phyloP scores from a whole-genome alignment of 306 rosid species.

The Malus domestica region DNA sequence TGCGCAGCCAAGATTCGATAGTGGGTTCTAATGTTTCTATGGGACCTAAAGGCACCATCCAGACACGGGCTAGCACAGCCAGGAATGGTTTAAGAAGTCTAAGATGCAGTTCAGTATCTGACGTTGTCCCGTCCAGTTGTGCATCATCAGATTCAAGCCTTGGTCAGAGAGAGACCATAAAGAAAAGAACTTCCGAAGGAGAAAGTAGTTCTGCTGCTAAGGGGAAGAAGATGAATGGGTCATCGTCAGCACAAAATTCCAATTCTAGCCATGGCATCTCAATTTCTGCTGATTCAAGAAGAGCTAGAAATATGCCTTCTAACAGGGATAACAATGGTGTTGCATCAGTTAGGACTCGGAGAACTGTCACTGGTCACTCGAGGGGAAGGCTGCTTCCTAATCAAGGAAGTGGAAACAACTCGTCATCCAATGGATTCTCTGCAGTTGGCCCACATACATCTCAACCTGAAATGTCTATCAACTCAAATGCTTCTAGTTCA shows the following conservation, averaged over 20 bases:
- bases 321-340: conserved; percentile 37
- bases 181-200: conserved; percentile 66
- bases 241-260: conserved; percentile 41
- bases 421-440: conserved; percentile 29
- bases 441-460: conserved; percentile 35
- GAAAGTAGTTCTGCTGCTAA: conserved; percentile 67
- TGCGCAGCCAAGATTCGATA: conserved; percentile 39
- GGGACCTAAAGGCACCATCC: conserved; percentile 36
- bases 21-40: conserved; percentile 17
- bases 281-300: conserved; percentile 72
- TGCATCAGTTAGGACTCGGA: conserved; percentile 53
- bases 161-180: conserved; percentile 45
- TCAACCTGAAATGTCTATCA: conserved; percentile 28
- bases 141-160: conserved; percentile 46
- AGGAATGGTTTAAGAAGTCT: conserved; percentile 80
- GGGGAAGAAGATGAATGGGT: conserved; percentile 72
- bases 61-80: conserved; percentile 45
- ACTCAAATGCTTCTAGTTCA: conserved; percentile 37
- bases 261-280: conserved; percentile 51
- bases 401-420: conserved; percentile 47
- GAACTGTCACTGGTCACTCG: conserved; percentile 37
- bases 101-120: conserved; percentile 71
- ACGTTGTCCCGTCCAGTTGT: conserved; percentile 53
- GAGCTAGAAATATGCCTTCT: conserved; percentile 43
- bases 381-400: conserved; percentile 51